phyloP scores from a whole-genome alignment of 2,329 filamentous ascomycete species.

The Thelonectria olida region DNA sequence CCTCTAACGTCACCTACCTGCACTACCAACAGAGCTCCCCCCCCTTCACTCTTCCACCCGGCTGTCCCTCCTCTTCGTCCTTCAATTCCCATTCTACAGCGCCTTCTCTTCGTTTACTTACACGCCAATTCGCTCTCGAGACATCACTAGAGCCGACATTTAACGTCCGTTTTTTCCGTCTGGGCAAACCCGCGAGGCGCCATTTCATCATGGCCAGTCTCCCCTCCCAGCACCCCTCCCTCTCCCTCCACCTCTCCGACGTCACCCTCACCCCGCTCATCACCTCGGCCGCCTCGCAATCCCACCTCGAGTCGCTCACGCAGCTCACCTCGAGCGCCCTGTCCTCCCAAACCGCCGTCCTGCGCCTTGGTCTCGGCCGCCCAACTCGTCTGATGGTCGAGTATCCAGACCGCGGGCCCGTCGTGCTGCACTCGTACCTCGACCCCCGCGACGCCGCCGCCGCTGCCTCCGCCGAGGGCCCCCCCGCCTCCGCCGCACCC shows the following conservation, averaged over 20 bases:
- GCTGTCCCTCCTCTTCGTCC: neutral
- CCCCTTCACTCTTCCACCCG: neutral
- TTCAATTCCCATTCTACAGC: neutral
- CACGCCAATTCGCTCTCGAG: too few species aligned
- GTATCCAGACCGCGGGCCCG: slow-evolving; percentile 54
- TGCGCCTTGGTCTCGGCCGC: slow-evolving; percentile 61
- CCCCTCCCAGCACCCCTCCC: slow-evolving; percentile 59
- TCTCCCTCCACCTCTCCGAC: slow-evolving; percentile 67
- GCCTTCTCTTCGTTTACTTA: too few species aligned
- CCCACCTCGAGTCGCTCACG: slow-evolving; percentile 60
- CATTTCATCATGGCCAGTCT: slow-evolving; percentile 49
- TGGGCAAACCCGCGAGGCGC: too few species aligned
- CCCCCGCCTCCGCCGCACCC: slow-evolving; percentile 16
- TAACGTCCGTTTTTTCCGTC: too few species aligned
- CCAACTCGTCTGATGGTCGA: slow-evolving; percentile 69
- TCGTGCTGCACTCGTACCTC: slow-evolving; percentile 58
- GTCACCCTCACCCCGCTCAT: slow-evolving; percentile 65
- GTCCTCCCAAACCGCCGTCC: slow-evolving; percentile 60
- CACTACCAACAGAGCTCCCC: neutral
- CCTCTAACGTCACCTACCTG: slow-evolving; percentile 16
- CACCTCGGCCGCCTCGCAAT: slow-evolving; percentile 57
- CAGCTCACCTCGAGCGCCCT: slow-evolving; percentile 63
- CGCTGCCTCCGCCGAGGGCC: slow-evolving; percentile 20
- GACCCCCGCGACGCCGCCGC: slow-evolving; percentile 46
- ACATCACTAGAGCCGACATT: too few species aligned